Percentiles rank a stretch among this genome's conserved stretches.
Evolutionary conservation across 257 asterid species (phyloP).

Genomic region (Nicotiana tomentosiformis): DNA sequence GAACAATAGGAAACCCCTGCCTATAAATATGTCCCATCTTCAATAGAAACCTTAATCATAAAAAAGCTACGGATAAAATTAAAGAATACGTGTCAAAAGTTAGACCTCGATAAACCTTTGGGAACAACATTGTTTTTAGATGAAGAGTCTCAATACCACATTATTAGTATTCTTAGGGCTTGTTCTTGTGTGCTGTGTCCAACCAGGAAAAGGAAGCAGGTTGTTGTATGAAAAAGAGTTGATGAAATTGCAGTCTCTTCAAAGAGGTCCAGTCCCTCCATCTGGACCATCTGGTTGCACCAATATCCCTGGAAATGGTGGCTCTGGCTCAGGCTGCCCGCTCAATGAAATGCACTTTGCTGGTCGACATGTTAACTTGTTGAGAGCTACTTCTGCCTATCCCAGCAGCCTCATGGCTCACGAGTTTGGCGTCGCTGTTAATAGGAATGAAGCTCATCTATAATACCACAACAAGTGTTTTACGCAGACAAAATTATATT

Average conservation of each 20-base stretch:
- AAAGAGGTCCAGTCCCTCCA: conserved; percentile 53
- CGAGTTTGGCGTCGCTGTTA: conserved; percentile 5
- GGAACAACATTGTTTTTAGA: conserved; percentile 9
- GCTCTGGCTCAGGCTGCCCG: conserved; percentile 23
- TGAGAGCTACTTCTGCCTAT: conserved; percentile 1
- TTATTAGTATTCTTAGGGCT: neutral
- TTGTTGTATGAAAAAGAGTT: conserved; percentile 14
- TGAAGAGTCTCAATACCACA: conserved; percentile 15
- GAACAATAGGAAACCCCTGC: neutral
- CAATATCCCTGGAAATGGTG: conserved; percentile 51
- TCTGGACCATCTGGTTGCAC: conserved; percentile 67
- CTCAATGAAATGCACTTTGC: conserved; percentile 19
- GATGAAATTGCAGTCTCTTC: conserved; percentile 16
- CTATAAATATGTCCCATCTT: neutral
- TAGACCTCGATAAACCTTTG: too few relatives aligned
- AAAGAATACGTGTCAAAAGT: too few relatives aligned
- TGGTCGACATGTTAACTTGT: conserved; percentile 4
- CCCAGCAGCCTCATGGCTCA: neutral
- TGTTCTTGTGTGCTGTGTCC: conserved; percentile 1
- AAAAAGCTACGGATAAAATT: too few relatives aligned
- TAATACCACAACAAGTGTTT: too few relatives aligned
- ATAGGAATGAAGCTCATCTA: conserved; percentile 8
- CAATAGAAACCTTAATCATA: neutral
- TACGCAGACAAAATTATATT: neutral
- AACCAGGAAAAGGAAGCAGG: conserved; percentile 16